Base-by-base conservation (phyloP, 306 rosid species). In the Cucurbita moschata region DNA sequence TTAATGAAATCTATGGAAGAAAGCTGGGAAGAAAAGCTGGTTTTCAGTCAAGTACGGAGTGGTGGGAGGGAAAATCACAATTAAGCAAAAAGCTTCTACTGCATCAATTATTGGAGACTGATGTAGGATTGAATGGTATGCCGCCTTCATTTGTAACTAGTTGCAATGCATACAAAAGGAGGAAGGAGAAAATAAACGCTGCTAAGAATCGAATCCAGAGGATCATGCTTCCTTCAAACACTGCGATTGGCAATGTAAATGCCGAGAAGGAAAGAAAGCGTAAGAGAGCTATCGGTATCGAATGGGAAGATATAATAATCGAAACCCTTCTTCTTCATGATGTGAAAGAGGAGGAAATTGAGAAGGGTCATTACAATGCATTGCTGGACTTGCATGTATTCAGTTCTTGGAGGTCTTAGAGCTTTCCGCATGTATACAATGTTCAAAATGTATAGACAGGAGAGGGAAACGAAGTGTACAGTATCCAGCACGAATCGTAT, bases 31-130 rank as follows among this genome's bases (percentile, higher is more conserved):
- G n/a, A 23, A 59, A 39, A 40, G 38, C 78, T 50, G 85, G 78
- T 62, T 65, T 78, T 69, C 76, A 23, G 11, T 81, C 73, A 0
- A 84, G 89, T 68, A 51, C 81, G 1, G 86, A 91, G 60, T 91
- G 97, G 96, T 91, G 96, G 97, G 71, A 81, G 79, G 97, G 93
- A 26, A 83, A 87, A 71, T 87, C 97, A n/a, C 91, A 82, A 26
- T 62, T 89, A 76, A 89, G 88, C 84, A 86, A 80, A 76, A 86
- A 86, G 81, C 93, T 89, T 78, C 59, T 88, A 15, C 85, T 89
- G 43, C 77, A 84, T 76, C 79, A 79, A 12, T 72, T 88, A 63
- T 74, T 88, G 75, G 89, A 85, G 76, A 88, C 79, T 63, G 97
- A 92, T 70, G 85, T 92, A 7, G 97, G 97, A 40, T 66, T 86